Evolutionary conservation across 129 eudicot genomes (phyloP).

Genomic region (Helianthus annuus): HanXRQr2.0-SUNRISE NC_035434.2:152603217-152603716

Average conservation of each 20-base stretch:
- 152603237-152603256: background rate
- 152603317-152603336: conserved; percentile 62
- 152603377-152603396: conserved; percentile 67
- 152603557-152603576: background rate
- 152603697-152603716: conserved; percentile 53
- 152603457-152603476: conserved; percentile 51
- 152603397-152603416: conserved; percentile 55
- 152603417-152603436: conserved; percentile 57
- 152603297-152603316: conserved; percentile 82
- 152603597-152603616: conserved; percentile 67
- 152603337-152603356: conserved; percentile 69
- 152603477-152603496: conserved; percentile 50
- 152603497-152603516: conserved; percentile 53
- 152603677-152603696: conserved; percentile 55
- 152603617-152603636: conserved; percentile 61
- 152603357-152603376: conserved; percentile 66
- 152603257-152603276: background rate
- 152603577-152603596: background rate
- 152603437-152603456: conserved; percentile 58
- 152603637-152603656: conserved; percentile 73
- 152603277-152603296: conserved; percentile 25
- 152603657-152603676: conserved; percentile 70
- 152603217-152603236: conserved; percentile 59
- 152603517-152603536: conserved; percentile 59
- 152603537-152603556: background rate